Conservation (phyloP, 306 rosid species). For the Clitoria ternatea region DNA sequence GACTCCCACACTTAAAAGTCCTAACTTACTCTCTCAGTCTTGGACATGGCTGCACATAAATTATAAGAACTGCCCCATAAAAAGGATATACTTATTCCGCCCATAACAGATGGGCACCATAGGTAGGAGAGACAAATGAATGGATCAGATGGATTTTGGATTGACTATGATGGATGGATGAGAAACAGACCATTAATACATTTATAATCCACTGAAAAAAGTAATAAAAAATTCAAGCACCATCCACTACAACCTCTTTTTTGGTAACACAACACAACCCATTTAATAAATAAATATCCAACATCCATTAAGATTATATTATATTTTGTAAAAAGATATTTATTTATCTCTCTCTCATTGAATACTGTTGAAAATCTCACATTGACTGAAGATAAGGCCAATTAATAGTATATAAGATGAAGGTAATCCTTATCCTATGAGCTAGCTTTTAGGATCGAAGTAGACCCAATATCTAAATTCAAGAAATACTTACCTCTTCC, state of each 20-base stretch:
- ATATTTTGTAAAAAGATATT: neutral
- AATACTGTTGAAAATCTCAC: too few species aligned
- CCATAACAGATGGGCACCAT: neutral
- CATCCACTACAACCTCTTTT: too few species aligned
- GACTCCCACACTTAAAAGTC: too few species aligned
- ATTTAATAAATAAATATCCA: neutral
- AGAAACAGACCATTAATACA: neutral
- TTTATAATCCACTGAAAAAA: neutral
- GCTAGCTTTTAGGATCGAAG: too few species aligned
- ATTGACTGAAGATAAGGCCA: too few species aligned
- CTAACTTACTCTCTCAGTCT: too few species aligned
- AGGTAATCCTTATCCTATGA: too few species aligned
- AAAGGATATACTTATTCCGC: neutral
- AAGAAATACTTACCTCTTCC: neutral
- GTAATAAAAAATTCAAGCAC: neutral
- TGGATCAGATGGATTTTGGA: neutral
- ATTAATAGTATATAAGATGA: too few species aligned
- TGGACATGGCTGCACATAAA: too few species aligned
- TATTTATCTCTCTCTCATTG: neutral
- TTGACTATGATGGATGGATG: neutral
- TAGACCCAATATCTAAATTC: too few species aligned
- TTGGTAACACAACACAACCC: too few species aligned
- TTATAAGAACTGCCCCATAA: too few species aligned
- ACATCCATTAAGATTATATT: neutral
- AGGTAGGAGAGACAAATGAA: neutral